Evolutionary conservation across 1,284 basidiomycete genomes (phyloP).

Genomic region (Wallemia hederae): DNA sequence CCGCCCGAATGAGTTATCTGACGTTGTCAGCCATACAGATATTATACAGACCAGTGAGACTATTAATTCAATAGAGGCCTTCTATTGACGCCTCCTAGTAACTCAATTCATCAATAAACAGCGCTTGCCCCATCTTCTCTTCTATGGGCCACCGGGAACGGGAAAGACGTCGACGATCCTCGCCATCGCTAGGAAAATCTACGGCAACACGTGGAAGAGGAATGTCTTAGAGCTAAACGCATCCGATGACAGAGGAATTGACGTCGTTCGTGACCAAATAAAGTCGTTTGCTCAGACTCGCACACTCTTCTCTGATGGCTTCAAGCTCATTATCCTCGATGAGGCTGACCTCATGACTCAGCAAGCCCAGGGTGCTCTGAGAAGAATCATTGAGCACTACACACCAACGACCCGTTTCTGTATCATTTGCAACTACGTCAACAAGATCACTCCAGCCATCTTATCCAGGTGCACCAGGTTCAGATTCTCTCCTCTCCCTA

Average conservation of each 20-base stretch:
- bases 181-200: constrained; percentile 81
- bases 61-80: neutral
- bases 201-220: constrained; percentile 49
- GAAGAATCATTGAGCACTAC: constrained; percentile 92
- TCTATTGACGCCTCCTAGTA: constrained; percentile 25
- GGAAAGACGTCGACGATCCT: constrained; percentile 94
- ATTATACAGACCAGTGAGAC: constrained; percentile 64
- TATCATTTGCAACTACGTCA: constrained; percentile 99
- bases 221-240: constrained; percentile 94
- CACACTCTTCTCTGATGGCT: constrained; percentile 55
- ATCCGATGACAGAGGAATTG: constrained; percentile 91
- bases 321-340: constrained; percentile 92
- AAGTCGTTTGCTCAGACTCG: constrained; percentile 94
- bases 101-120: constrained; percentile 91
- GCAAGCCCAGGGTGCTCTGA: constrained; percentile 78
- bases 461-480: constrained; percentile 96
- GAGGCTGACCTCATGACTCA: constrained; percentile 99
- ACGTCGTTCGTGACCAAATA: constrained; percentile 93
- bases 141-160: constrained; percentile 93
- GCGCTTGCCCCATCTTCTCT: constrained; percentile 71
- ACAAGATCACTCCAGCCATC: constrained; percentile 95
- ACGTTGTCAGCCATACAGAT: constrained; percentile 80
- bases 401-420: constrained; percentile 97
- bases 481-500: constrained; percentile 80
- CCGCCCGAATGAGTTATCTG: constrained; percentile 53